Conservation (phyloP, 495 filamentous ascomycete genomes). For the Arthonia radiata region DNA sequence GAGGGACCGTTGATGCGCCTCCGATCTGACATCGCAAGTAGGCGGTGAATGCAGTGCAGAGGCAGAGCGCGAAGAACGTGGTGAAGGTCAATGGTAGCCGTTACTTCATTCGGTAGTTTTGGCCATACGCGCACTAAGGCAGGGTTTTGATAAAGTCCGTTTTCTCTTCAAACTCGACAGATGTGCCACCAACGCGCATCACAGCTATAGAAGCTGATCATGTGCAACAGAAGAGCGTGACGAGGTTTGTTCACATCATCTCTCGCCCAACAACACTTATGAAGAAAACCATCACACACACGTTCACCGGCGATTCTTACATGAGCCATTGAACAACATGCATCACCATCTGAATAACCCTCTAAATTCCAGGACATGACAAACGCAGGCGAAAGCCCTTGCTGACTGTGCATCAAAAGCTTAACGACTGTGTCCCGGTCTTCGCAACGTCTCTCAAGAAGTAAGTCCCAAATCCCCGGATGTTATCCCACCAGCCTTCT, state of each 20-base stretch:
- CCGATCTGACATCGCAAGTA: slow-evolving; percentile 41
- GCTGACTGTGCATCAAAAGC: background rate
- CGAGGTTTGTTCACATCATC: no score
- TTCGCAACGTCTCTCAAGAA: background rate
- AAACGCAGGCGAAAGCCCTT: slow-evolving; percentile 1
- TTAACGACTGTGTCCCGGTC: slow-evolving; percentile 1
- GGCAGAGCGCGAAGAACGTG: no score
- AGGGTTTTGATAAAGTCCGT: no score
- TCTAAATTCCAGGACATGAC: slow-evolving; percentile 5
- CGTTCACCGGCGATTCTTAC: slow-evolving; percentile 46
- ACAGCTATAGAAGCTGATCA: no score
- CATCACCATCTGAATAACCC: slow-evolving; percentile 89
- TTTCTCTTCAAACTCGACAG: no score
- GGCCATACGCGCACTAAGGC: no score
- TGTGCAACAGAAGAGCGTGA: no score
- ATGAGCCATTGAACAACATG: slow-evolving; percentile 96
- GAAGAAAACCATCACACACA: slow-evolving; percentile 34
- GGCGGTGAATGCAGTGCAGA: no score
- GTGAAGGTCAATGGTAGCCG: no score
- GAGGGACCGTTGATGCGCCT: slow-evolving; percentile 75
- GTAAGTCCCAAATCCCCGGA: background rate
- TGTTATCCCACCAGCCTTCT: slow-evolving; percentile 2
- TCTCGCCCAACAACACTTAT: slow-evolving; percentile 18
- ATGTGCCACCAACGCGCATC: no score
- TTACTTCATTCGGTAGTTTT: no score